Evolutionary conservation across 2,329 filamentous ascomycete species (phyloP).

Genomic region (Bipolaris bicolor): DNA sequence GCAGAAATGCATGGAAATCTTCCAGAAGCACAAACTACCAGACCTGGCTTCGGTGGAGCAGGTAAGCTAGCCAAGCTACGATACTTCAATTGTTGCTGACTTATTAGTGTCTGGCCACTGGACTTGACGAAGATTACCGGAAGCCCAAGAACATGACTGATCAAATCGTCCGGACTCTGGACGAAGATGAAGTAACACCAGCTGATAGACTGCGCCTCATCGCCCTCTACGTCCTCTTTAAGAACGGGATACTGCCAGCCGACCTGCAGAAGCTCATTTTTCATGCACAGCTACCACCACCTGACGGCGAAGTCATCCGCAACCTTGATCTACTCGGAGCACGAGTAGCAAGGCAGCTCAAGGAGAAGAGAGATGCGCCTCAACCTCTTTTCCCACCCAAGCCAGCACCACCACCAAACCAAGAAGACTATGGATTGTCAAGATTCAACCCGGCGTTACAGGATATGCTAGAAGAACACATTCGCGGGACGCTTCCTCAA

Average conservation of each 20-base stretch:
- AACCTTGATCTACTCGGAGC: conserved; percentile 86
- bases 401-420: conserved; percentile 56
- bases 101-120: conserved; percentile 76
- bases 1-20: conserved; percentile 94
- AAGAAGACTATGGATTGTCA: conserved; percentile 82
- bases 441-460: conserved; percentile 84
- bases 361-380: conserved; percentile 72
- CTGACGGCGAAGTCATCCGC: conserved; percentile 73
- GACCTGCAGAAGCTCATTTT: conserved; percentile 84
- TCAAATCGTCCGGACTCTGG: conserved; percentile 83
- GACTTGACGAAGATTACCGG: conserved; percentile 87
- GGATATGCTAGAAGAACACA: conserved; percentile 76
- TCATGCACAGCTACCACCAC: conserved; percentile 77
- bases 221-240: conserved; percentile 82
- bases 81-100: conserved; percentile 3
- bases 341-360: conserved; percentile 72
- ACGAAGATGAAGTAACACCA: conserved; percentile 75
- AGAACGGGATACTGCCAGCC: conserved; percentile 80
- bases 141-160: conserved; percentile 90
- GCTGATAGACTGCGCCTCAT: conserved; percentile 84
- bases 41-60: conserved; percentile 91
- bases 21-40: conserved; percentile 80
- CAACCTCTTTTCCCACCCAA: conserved; percentile 76
- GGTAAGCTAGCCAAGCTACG: conserved; percentile 42
- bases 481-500: conserved; percentile 51